Evolutionary conservation across 202 grass and related monocot genomes (phyloP).

Genomic region (Schoenoplectus triqueter): DNA sequence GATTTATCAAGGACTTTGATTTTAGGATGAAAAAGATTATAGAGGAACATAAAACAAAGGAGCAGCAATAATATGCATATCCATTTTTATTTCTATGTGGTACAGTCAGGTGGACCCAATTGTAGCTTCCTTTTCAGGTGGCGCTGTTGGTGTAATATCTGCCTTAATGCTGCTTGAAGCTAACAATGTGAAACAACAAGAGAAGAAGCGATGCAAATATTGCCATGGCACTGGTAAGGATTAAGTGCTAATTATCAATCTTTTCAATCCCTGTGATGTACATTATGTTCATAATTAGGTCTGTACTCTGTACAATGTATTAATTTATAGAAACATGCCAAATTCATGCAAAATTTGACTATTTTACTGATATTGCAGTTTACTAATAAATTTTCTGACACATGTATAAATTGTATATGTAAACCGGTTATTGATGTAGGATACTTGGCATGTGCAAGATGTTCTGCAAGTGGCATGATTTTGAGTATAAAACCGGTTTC

Average conservation of each 20-base stretch:
- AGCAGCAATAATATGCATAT: not conserved
- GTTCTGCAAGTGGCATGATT: slow-evolving; percentile 64
- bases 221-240: slow-evolving; percentile 82
- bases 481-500: slow-evolving; percentile 49
- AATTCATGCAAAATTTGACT: not conserved
- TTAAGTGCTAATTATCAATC: slow-evolving; percentile 32
- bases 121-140: slow-evolving; percentile 94
- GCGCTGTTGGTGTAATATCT: slow-evolving; percentile 87
- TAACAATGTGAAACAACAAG: slow-evolving; percentile 89
- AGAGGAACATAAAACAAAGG: not conserved
- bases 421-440: slow-evolving; percentile 45
- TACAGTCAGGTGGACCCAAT: slow-evolving; percentile 97
- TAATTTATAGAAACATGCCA: not conserved
- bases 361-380: not conserved
- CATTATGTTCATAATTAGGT: slow-evolving; percentile 28
- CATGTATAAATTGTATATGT: slow-evolving; percentile 35
- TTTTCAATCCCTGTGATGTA: not conserved
- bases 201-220: slow-evolving; percentile 97
- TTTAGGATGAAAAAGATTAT: not conserved
- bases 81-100: slow-evolving; percentile 13
- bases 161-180: slow-evolving; percentile 88
- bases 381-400: not conserved
- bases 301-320: not conserved
- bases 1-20: not conserved
- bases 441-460: slow-evolving; percentile 83